Base-by-base conservation (phyloP, 441 rosid species). In the Jatropha podagrica region DNA sequence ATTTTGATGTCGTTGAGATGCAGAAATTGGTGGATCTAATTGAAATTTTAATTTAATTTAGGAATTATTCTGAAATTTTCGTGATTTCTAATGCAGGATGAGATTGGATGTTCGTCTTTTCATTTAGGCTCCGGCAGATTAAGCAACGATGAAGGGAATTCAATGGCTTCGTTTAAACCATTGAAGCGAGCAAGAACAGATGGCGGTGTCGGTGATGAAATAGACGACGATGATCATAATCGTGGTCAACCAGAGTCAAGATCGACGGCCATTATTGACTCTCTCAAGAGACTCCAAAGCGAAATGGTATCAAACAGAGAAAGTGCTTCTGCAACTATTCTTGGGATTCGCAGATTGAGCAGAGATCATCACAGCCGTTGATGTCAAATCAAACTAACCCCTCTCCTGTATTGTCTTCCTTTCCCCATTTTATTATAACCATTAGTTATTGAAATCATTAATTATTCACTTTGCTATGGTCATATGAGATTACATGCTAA, bases 271-370 rank as follows among this genome's bases (percentile, higher is more conserved):
- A 32, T 73, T 26, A 79, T 80, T 40, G 79, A 74, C 67, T 76
- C 89, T 0, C 9, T 84, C 4, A 73, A 75, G 73, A 81, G 80
- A 72, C 84, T 86, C 27, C 84, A 85, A 66, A 81, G 63, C n/a
- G 73, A 77, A 56, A 72, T 74, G 68, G 78, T 76, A 59, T 65
- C 74, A 1, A 75, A 76, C 72, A 81, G 67, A 46, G 77, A 65
- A 27, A 83, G 69, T 70, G 86, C 86, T 4, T 76, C 90, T 10
- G 65, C 88, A 11, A 42, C 86, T 13, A 64, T 86, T 58, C 55
- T 80, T 3, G 77, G 76, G 76, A 80, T 87, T 65, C 81, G 80
- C 78, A 83, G 80, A 41, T 56, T 86, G 79, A 87, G 88, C 72
- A 78, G 89, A 80, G 80, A 85, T 72, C 74, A 75, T 15, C 48